phyloP scores from a whole-genome alignment of 2,329 filamentous ascomycete genomes.

The Cytospora piceae region DNA sequence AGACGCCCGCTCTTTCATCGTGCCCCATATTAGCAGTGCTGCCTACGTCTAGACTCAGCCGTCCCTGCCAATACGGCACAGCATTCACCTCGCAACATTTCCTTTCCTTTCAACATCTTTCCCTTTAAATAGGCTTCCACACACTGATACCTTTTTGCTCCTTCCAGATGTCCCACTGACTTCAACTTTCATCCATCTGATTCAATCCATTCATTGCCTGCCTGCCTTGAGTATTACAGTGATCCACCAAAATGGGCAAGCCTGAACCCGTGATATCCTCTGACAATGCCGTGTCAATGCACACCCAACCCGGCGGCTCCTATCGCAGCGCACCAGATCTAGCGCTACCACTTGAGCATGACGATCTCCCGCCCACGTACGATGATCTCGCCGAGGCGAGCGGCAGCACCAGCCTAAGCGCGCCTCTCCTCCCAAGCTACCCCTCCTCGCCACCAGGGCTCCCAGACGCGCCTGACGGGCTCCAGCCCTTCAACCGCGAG shows the following conservation, averaged over 20 bases:
- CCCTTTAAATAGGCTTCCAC: not conserved
- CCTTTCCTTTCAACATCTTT: too few relatives aligned
- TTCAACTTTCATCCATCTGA: not conserved
- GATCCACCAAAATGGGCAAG: constrained; percentile 34
- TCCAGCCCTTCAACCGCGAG: constrained; percentile 25
- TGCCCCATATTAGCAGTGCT: not conserved
- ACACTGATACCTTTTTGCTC: not conserved
- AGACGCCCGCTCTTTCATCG: not conserved
- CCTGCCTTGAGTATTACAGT: not conserved
- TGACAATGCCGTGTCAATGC: constrained; percentile 38
- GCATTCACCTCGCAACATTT: too few relatives aligned
- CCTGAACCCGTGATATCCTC: constrained; percentile 26
- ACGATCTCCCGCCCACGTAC: constrained; percentile 53
- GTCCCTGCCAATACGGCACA: not conserved
- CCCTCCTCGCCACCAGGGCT: constrained; percentile 27
- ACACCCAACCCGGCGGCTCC: constrained; percentile 35
- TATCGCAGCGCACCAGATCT: constrained; percentile 44
- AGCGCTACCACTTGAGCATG: constrained; percentile 26
- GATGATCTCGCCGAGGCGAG: constrained; percentile 40
- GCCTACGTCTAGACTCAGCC: not conserved
- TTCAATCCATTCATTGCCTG: not conserved
- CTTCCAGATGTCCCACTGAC: not conserved
- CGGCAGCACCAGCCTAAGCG: constrained; percentile 30
- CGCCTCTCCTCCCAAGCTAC: constrained; percentile 34
- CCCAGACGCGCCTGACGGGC: too few relatives aligned